Conservation (phyloP, 2,329 filamentous ascomycete species). For the Mycosphaerelloides madeirae region DNA sequence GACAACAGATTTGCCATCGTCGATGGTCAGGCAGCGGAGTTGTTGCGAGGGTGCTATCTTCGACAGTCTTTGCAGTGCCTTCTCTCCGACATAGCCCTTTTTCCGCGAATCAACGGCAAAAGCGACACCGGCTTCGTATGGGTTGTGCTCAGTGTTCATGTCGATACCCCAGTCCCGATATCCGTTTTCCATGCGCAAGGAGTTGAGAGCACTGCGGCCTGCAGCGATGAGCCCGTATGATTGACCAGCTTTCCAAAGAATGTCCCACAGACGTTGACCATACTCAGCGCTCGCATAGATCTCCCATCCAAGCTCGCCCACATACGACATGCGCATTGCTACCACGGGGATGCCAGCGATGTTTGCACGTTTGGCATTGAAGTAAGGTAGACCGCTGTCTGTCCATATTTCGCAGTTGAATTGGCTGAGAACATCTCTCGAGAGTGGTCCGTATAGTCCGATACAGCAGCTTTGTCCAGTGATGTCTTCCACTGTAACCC, state of each 20-base stretch:
- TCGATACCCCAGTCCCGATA: constrained; percentile 55
- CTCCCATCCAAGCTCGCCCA: constrained; percentile 61
- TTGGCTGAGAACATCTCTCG: constrained; percentile 47
- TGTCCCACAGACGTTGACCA: constrained; percentile 56
- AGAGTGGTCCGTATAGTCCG: constrained; percentile 58
- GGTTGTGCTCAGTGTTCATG: constrained; percentile 58
- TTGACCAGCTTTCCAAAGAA: constrained; percentile 52
- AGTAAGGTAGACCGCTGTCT: constrained; percentile 46
- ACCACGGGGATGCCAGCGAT: constrained; percentile 55
- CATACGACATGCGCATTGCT: constrained; percentile 54
- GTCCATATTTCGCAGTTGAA: constrained; percentile 46
- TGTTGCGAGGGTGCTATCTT: constrained; percentile 33
- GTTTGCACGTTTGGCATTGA: constrained; percentile 45
- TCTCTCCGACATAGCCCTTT: constrained; percentile 49
- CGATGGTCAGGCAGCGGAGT: constrained; percentile 50
- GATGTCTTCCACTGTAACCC: constrained; percentile 53
- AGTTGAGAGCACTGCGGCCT: constrained; percentile 55
- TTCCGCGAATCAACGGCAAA: constrained; percentile 48
- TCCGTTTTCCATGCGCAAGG: constrained; percentile 57
- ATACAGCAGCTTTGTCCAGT: constrained; percentile 58
- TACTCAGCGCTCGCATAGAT: constrained; percentile 57
- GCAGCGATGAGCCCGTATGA: constrained; percentile 54
- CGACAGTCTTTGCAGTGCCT: constrained; percentile 43
- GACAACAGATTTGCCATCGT: constrained; percentile 54
- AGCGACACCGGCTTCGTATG: constrained; percentile 55